These are phyloP conservation scores for Ophiostoma himal-ulmi DNA, from an alignment of 2,329 filamentous ascomycete species.

Conservation along the genomic window DNA sequence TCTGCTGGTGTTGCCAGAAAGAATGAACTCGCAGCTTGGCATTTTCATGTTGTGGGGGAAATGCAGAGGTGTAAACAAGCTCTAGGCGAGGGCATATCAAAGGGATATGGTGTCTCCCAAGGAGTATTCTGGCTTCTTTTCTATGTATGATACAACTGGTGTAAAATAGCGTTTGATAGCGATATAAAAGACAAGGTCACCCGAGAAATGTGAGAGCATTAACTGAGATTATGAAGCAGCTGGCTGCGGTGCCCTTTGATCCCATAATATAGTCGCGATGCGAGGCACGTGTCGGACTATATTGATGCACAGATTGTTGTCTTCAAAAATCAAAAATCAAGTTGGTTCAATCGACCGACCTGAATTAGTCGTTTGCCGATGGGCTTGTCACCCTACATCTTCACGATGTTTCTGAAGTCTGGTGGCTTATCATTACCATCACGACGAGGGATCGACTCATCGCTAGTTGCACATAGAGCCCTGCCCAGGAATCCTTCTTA, in stretches of 20 bases:
- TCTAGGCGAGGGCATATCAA: neutral
- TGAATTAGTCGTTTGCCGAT: too few species aligned
- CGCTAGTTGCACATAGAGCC: neutral
- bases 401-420: too few species aligned
- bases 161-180: constrained; percentile 1
- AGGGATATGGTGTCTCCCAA: neutral
- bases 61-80: neutral
- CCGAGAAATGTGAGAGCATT: neutral
- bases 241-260: too few species aligned
- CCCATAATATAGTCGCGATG: too few species aligned
- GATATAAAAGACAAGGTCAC: constrained; percentile 3
- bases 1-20: neutral
- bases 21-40: too few species aligned
- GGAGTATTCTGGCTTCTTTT: neutral
- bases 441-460: neutral
- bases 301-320: too few species aligned
- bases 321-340: too few species aligned
- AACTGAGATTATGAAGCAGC: too few species aligned
- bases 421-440: neutral
- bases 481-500: neutral
- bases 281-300: too few species aligned
- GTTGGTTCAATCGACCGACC: too few species aligned
- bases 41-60: neutral
- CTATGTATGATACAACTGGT: constrained; percentile 3
- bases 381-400: too few species aligned